Percentiles rank a stretch among this genome's conserved stretches.
Evolutionary conservation across 805 yeast species (phyloP).

Genomic region (Teunomyces cretensis): DNA sequence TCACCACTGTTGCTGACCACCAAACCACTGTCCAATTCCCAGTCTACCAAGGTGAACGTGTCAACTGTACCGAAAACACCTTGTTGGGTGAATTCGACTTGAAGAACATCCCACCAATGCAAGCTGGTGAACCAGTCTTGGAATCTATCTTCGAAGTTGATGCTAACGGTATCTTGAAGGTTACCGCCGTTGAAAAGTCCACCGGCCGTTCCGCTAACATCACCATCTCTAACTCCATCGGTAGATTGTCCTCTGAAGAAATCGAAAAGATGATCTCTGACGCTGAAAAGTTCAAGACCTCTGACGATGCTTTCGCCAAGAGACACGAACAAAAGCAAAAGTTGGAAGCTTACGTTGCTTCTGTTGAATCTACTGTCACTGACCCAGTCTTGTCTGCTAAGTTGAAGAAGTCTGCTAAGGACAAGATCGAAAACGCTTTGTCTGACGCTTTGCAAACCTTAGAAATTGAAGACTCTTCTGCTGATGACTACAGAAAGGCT

Average conservation of each 20-base stretch:
- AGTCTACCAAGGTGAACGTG: conserved; percentile 54
- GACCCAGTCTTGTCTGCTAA: conserved; percentile 98
- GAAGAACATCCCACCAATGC: conserved; percentile 52
- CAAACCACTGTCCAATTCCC: conserved; percentile 52
- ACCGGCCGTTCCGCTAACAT: conserved; percentile 52
- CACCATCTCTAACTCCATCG: conserved; percentile 50
- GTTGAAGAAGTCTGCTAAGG: conserved; percentile 95
- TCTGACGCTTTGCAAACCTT: conserved; percentile 98
- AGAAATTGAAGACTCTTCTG: conserved; percentile 92
- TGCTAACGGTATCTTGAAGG: conserved; percentile 52
- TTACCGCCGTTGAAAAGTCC: conserved; percentile 49
- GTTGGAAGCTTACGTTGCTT: conserved; percentile 91
- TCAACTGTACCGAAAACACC: conserved; percentile 51
- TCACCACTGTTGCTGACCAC: conserved; percentile 53
- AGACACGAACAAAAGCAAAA: conserved; percentile 99
- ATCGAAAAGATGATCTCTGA: conserved; percentile 49
- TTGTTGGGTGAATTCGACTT: conserved; percentile 52
- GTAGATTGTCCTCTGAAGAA: conserved; percentile 50
- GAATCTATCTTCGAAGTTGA: conserved; percentile 51
- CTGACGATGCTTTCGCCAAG: conserved; percentile 99
- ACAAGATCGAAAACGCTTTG: conserved; percentile 95
- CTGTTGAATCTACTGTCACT: conserved; percentile 92
- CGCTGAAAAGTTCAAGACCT: conserved; percentile 77
- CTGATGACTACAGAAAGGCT: conserved; percentile 98
- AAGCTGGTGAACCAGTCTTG: conserved; percentile 51